A percentile compares a stretch with the other conserved stretches of the same genome.
These are phyloP conservation scores for Cyclospora cayetanensis DNA, from an alignment of 169 alveolate genomes.

Conservation along the genomic window DNA sequence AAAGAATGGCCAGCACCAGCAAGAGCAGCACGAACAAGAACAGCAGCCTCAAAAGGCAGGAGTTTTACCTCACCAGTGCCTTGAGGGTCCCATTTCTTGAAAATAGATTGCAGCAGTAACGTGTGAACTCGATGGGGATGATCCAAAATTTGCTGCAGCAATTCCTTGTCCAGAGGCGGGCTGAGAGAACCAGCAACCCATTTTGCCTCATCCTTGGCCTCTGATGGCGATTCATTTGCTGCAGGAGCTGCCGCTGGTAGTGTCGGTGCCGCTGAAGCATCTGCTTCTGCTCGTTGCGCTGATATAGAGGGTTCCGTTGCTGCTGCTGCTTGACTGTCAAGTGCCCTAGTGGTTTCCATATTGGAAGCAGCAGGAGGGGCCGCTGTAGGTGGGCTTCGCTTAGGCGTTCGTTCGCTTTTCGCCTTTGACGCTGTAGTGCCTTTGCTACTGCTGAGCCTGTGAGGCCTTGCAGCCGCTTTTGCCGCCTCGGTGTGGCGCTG, in stretches of 20 bases:
- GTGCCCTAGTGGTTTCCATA: too few relatives aligned
- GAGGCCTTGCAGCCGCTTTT: neutral
- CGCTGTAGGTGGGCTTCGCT: neutral
- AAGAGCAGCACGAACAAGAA: neutral
- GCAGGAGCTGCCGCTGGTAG: neutral
- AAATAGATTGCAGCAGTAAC: neutral
- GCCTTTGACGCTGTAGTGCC: neutral
- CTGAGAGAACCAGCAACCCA: neutral
- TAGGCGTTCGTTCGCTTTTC: neutral
- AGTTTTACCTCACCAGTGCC: neutral
- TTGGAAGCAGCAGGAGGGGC: neutral
- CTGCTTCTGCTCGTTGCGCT: neutral
- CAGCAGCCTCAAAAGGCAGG: neutral
- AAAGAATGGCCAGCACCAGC: neutral
- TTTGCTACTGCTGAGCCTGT: neutral
- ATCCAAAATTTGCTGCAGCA: neutral
- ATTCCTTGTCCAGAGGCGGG: neutral
- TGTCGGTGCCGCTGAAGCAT: neutral
- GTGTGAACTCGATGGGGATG: neutral
- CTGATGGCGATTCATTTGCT: neutral
- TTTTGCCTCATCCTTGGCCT: neutral
- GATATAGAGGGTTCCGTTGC: neutral
- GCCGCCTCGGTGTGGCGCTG: neutral
- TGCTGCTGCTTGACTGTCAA: too few relatives aligned
- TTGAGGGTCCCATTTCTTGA: neutral